Evolutionary conservation across 257 asterid species (phyloP).

Genomic region (Paulownia fortunei): DNA sequence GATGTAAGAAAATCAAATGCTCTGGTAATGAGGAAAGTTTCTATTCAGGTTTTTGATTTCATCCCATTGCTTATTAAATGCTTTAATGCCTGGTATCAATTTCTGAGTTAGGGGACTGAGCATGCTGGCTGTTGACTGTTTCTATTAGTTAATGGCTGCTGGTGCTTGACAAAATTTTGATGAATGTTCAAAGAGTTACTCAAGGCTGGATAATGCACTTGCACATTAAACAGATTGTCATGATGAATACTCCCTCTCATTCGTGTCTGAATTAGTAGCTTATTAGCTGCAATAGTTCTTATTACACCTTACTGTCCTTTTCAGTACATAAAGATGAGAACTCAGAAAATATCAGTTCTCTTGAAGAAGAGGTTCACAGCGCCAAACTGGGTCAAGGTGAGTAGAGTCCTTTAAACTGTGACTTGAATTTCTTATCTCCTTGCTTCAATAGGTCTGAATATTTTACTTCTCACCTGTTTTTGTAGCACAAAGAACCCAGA

Average conservation of each 20-base stretch:
- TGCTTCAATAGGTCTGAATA: conserved; percentile 17
- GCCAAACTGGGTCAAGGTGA: conserved; percentile 96
- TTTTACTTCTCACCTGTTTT: conserved; percentile 26
- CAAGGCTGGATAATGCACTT: conserved; percentile 16
- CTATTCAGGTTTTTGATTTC: conserved; percentile 22
- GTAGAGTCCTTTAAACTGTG: conserved; percentile 23
- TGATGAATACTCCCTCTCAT: conserved; percentile 12
- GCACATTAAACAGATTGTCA: conserved; percentile 3
- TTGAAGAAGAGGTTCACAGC: conserved; percentile 88
- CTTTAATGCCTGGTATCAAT: not conserved
- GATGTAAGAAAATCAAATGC: conserved; percentile 1
- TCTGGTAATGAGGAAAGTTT: conserved; percentile 17
- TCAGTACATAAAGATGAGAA: conserved; percentile 91
- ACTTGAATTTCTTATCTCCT: conserved; percentile 6
- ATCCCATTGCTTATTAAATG: conserved; percentile 16
- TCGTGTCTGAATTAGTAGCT: conserved; percentile 21
- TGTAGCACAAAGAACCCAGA: conserved; percentile 97
- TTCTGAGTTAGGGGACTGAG: conserved; percentile 6
- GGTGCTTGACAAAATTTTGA: conserved; percentile 25
- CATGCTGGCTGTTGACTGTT: not conserved
- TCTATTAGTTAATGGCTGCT: conserved; percentile 19
- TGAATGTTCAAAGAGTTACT: conserved; percentile 4
- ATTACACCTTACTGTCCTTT: conserved; percentile 32
- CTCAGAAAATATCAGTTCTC: conserved; percentile 77
- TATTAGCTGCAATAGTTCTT: conserved; percentile 27